These are phyloP conservation scores for Pisolithus tinctorius DNA, from an alignment of 768 basidiomycete species.

Conservation along the genomic window DNA sequence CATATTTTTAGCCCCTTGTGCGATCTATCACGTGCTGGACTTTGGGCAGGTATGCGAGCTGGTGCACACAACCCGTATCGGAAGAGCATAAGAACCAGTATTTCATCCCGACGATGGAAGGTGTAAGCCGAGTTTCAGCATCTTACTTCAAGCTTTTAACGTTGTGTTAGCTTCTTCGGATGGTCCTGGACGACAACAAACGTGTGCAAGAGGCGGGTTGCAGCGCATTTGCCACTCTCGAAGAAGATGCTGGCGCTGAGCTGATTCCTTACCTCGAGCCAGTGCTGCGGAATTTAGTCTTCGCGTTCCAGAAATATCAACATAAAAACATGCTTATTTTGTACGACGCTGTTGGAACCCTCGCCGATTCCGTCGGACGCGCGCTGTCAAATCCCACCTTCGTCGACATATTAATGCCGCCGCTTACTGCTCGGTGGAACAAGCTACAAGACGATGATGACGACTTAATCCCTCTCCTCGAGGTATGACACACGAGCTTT, in stretches of 20 bases:
- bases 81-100: conserved; percentile 85
- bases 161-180: conserved; percentile 74
- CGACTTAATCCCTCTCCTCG: conserved; percentile 89
- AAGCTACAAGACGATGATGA: conserved; percentile 86
- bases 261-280: conserved; percentile 93
- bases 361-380: conserved; percentile 92
- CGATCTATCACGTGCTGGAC: conserved; percentile 99
- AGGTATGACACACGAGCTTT: conserved; percentile 49
- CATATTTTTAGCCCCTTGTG: conserved; percentile 69
- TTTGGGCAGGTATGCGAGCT: conserved; percentile 95
- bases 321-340: conserved; percentile 99
- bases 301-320: conserved; percentile 97
- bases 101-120: conserved; percentile 98
- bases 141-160: background rate
- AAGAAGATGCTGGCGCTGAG: conserved; percentile 90
- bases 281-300: conserved; percentile 88
- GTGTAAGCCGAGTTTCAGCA: conserved; percentile 48
- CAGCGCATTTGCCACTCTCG: conserved; percentile 96
- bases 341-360: conserved; percentile 97
- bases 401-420: conserved; percentile 96
- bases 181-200: conserved; percentile 98
- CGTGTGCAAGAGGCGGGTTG: conserved; percentile 99
- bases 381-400: conserved; percentile 80
- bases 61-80: conserved; percentile 82
- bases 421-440: conserved; percentile 85